Evolutionary conservation across 2,329 filamentous ascomycete genomes (phyloP).

Genomic region (Fusarium napiforme): DNA sequence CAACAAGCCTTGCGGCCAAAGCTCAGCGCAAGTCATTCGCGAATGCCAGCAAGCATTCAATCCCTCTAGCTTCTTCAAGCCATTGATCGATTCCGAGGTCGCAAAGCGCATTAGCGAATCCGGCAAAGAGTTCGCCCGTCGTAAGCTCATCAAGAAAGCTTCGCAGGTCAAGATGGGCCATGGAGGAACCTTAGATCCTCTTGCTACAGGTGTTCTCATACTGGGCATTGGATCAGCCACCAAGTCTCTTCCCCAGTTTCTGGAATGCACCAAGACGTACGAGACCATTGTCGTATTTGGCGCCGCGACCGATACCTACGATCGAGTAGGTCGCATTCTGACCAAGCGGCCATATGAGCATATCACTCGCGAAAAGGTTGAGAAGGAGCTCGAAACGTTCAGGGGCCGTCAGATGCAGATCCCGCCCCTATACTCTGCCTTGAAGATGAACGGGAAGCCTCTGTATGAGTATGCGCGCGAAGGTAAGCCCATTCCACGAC

Average conservation of each 20-base stretch:
- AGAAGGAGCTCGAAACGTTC: slow-evolving; percentile 79
- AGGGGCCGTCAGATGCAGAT: slow-evolving; percentile 87
- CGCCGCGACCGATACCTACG: slow-evolving; percentile 92
- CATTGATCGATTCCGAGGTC: slow-evolving; percentile 75
- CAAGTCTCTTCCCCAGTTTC: slow-evolving; percentile 81
- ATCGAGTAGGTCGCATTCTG: slow-evolving; percentile 85
- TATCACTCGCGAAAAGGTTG: slow-evolving; percentile 81
- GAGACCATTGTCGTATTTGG: slow-evolving; percentile 91
- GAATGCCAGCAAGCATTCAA: slow-evolving; percentile 88
- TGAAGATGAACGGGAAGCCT: slow-evolving; percentile 93
- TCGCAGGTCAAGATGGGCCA: slow-evolving; percentile 92
- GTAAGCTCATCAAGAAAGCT: slow-evolving; percentile 65
- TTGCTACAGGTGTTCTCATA: slow-evolving; percentile 93
- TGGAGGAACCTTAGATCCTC: slow-evolving; percentile 92
- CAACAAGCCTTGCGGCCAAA: slow-evolving; percentile 88
- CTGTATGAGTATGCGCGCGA: slow-evolving; percentile 96
- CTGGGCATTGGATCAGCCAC: slow-evolving; percentile 89
- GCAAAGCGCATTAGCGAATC: slow-evolving; percentile 66
- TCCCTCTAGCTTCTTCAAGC: slow-evolving; percentile 80
- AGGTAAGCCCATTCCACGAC: slow-evolving; percentile 84
- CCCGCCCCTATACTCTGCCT: slow-evolving; percentile 90
- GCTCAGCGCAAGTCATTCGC: slow-evolving; percentile 90
- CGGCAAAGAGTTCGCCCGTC: slow-evolving; percentile 68
- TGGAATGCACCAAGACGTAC: slow-evolving; percentile 92
- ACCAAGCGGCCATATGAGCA: slow-evolving; percentile 80